Evolutionary conservation across 495 filamentous ascomycete genomes (phyloP), one percentile per base, ranked within the genome.

Genomic region (Cladorrhinum samala): DNA sequence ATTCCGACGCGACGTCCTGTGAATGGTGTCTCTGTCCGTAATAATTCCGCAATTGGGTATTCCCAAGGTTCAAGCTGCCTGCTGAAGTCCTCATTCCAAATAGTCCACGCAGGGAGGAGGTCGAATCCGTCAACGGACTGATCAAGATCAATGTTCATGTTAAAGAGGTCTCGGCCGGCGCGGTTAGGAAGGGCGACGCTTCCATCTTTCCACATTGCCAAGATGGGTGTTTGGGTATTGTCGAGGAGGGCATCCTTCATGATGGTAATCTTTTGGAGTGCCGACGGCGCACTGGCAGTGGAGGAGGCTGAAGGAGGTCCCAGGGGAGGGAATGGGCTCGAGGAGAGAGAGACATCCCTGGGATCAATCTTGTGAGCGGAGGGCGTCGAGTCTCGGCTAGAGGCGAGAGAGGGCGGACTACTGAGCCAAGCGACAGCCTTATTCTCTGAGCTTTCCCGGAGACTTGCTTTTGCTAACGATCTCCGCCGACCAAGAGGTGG

Each of bases 171-270:
- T 20, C 78, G 70, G 3, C 80, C 74, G 20, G 84, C 83, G 59
- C 70, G 75, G 55, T 89, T 89, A 13, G 82, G 77, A 43, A 86
- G 74, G 2, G 76, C 79, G 21, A 87, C 74, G 44, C 79, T 83
- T 36, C 79, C 78, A 56, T 89, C 86, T 55, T 81, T 79, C 85
- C 84, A 88, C 80, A 87, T 81, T 13, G 83, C 81, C 20, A 87
- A 72, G 16, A 86, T 79, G 8, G 85, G 84, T 41, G 84, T 78
- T 48, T 82, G 76, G 44, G 84, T 84, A 36, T 77, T 79, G 56
- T 88, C 82, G 5, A 88, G 67, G 23, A 88, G 75, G 9, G 83
- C 82, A 69, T 88, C 85, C 59, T 87, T 87, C 73, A 89, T 77
- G 45, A 79, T 68, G 24, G 72, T 78, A 38, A 85, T 71, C 61